A percentile compares a stretch with the other conserved stretches of the same genome.
phyloP scores from a whole-genome alignment of 1,139 yeast genomes.

The Geotrichum klebahnii region DNA sequence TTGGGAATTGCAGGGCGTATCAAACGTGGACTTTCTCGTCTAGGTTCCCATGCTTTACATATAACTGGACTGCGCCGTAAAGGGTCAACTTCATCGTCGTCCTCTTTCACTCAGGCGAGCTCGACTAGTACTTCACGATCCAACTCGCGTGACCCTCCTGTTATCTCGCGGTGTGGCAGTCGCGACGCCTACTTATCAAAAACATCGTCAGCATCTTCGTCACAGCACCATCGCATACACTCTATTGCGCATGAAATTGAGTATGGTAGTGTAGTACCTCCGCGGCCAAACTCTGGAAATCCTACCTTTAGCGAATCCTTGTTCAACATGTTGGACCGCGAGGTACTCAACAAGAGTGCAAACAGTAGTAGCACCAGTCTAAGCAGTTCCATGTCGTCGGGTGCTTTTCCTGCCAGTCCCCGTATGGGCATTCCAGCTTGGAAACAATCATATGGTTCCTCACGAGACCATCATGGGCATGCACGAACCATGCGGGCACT shows the following conservation, averaged over 20 bases:
- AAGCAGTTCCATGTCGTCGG: slow-evolving; percentile 9
- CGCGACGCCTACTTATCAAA: background rate
- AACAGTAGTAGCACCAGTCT: slow-evolving; percentile 14
- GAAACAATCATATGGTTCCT: background rate
- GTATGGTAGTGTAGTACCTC: background rate
- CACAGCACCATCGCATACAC: background rate
- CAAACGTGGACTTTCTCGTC: slow-evolving; percentile 48
- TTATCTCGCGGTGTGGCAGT: slow-evolving; percentile 4
- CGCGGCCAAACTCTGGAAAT: background rate
- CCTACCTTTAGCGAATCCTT: background rate
- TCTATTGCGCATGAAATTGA: background rate
- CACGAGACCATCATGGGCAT: background rate
- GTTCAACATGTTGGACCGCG: background rate
- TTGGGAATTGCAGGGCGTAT: slow-evolving; percentile 66
- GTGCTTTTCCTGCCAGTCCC: too few species aligned
- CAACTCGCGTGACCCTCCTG: slow-evolving; percentile 9
- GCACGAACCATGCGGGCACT: slow-evolving; percentile 4
- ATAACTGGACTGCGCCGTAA: slow-evolving; percentile 39
- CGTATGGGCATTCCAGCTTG: background rate
- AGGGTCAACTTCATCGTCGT: slow-evolving; percentile 20
- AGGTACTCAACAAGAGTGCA: background rate
- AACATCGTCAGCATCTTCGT: background rate
- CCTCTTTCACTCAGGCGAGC: slow-evolving; percentile 19
- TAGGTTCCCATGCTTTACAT: slow-evolving; percentile 45
- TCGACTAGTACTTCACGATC: slow-evolving; percentile 14